Evolutionary conservation across 352 stramenopile genomes (phyloP), one percentile per base, ranked within the genome.

Genomic region (Pythium coloratum): DNA sequence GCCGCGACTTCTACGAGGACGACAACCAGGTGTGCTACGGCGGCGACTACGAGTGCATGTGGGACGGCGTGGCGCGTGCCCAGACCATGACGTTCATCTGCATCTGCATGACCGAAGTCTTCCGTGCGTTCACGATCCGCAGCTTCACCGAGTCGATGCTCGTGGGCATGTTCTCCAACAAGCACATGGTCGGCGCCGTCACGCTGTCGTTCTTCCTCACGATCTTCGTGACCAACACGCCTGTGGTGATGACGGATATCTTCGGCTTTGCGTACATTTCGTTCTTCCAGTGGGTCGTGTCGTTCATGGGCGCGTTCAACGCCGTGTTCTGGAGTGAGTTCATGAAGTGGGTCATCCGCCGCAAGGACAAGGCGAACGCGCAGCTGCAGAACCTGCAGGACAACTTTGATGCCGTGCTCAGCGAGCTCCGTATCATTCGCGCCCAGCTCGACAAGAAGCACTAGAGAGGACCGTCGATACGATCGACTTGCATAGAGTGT

Each of bases 231-330:
- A 78, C 76, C 18, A 87, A 80, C 61, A 72, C 80, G 20, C 78
- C 80, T 24, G 73, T 87, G 16, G 69, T 90, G 42, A 86, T 84
- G 78, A 70, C 82, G 62, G 72, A 87, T 26, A 69, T 91, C 24
- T 90, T 90, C 33, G 80, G 81, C 14, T 90, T 90, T 64, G 76
- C 75, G 55, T 87, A 88, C 67, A 89, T 90, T n/a, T 44, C 73
- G 61, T 84, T 71, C 67, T 89, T 77, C 69, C 72, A 88, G 69
- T 88, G 76, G 72, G 36, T 90, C 13, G 65, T 84, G 6, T 71
- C 80, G 3, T 56, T 76, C 6, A 59, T 66, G 9, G 71, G 78
- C 7, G 78, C 80, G 1, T 63, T 90, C 9, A 77, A 85, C 62
- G 75, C 77, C 18, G 77, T 71, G 4, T 86, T 88, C 55, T 89